These are phyloP conservation scores for Ophiocordyceps polyrhachis-furcata DNA, from an alignment of 2,329 filamentous ascomycete genomes.

Conservation along the genomic window DNA sequence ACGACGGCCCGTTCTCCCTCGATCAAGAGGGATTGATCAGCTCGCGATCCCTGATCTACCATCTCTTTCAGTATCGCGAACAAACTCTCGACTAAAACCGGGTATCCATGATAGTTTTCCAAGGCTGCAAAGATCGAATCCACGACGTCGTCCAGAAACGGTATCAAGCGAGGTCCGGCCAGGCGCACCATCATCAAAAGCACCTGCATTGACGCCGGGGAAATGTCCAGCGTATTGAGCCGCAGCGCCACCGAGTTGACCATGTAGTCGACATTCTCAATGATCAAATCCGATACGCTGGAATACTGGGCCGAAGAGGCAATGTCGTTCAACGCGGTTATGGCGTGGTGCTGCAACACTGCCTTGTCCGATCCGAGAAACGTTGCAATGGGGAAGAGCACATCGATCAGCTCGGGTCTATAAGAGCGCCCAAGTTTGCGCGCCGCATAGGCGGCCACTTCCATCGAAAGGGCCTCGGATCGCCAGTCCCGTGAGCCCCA, in stretches of 20 bases:
- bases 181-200: slow-evolving; percentile 86
- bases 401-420: slow-evolving; percentile 71
- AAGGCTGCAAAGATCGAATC: slow-evolving; percentile 80
- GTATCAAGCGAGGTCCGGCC: slow-evolving; percentile 62
- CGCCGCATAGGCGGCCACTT: slow-evolving; percentile 62
- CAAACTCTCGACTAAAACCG: slow-evolving; percentile 63
- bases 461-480: slow-evolving; percentile 59
- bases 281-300: slow-evolving; percentile 58
- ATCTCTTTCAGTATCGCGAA: slow-evolving; percentile 71
- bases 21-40: slow-evolving; percentile 27
- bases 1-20: slow-evolving; percentile 15
- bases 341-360: slow-evolving; percentile 59
- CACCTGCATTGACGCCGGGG: slow-evolving; percentile 77
- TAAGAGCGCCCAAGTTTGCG: slow-evolving; percentile 48
- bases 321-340: slow-evolving; percentile 67
- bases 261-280: slow-evolving; percentile 90
- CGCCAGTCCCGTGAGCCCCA: slow-evolving; percentile 43
- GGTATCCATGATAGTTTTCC: slow-evolving; percentile 92
- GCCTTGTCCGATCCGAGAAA: slow-evolving; percentile 55
- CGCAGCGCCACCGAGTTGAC: slow-evolving; percentile 81
- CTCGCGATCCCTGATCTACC: slow-evolving; percentile 60
- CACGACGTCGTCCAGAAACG: slow-evolving; percentile 81
- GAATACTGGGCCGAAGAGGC: slow-evolving; percentile 56
- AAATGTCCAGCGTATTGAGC: slow-evolving; percentile 81
- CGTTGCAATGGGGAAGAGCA: slow-evolving; percentile 82